A percentile compares a stretch with the other conserved stretches of the same genome.
Evolutionary conservation across 2,329 filamentous ascomycete genomes (phyloP).

Genomic region (Aspergillus chevalieri): DNA sequence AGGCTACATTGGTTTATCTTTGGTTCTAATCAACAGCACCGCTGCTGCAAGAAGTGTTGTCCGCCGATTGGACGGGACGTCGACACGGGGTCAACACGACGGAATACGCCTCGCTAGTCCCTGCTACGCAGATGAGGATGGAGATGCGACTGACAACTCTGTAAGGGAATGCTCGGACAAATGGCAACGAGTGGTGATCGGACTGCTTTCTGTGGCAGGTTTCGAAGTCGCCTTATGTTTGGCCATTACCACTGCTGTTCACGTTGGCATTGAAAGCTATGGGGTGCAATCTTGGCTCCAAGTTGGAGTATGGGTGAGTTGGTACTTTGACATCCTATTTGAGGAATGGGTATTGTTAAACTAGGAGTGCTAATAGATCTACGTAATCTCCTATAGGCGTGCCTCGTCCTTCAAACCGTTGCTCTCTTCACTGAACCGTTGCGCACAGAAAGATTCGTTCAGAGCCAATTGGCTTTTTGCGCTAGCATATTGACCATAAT

Average conservation of each 20-base stretch:
- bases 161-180: conserved; percentile 57
- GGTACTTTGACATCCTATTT: background rate
- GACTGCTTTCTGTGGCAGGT: conserved; percentile 51
- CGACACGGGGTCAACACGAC: conserved; percentile 9
- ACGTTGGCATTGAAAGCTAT: conserved; percentile 20
- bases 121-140: conserved; percentile 64
- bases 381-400: conserved; percentile 12
- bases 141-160: conserved; percentile 60
- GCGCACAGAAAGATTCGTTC: conserved; percentile 24
- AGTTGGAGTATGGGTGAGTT: conserved; percentile 57
- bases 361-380: background rate
- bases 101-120: conserved; percentile 24
- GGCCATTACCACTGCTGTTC: conserved; percentile 48
- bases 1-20: conserved; percentile 18
- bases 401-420: conserved; percentile 28
- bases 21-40: conserved; percentile 18
- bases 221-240: conserved; percentile 52
- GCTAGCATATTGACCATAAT: conserved; percentile 22
- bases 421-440: conserved; percentile 30
- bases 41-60: conserved; percentile 20
- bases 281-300: conserved; percentile 56
- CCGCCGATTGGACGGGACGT: conserved; percentile 10
- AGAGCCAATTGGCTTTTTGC: conserved; percentile 26
- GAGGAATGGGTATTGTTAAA: conserved; percentile 3
- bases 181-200: conserved; percentile 50